These are phyloP conservation scores for Elsinoe ampelina DNA, from an alignment of 2,329 filamentous ascomycete species.

Conservation along the genomic window DNA sequence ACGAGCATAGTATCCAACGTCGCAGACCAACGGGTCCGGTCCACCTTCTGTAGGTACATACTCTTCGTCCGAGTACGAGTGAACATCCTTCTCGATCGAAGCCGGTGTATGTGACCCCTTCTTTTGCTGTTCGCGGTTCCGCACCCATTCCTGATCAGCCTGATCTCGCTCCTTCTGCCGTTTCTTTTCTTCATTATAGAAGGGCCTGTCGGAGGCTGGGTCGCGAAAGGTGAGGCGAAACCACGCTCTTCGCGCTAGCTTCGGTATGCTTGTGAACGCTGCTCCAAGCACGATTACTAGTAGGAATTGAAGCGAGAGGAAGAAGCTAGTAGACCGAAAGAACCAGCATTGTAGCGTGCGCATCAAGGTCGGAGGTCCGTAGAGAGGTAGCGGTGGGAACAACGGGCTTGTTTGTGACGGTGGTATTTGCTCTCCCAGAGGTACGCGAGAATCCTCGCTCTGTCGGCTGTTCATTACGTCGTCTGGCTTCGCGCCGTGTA, in stretches of 20 bases:
- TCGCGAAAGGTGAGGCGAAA: conserved; percentile 50
- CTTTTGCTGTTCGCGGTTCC: conserved; percentile 29
- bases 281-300: conserved; percentile 66
- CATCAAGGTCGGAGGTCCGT: conserved; percentile 62
- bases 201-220: conserved; percentile 53
- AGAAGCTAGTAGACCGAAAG: conserved; percentile 60
- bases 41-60: conserved; percentile 72
- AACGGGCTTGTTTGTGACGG: conserved; percentile 66
- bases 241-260: conserved; percentile 41
- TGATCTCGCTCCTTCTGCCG: conserved; percentile 49
- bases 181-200: conserved; percentile 61
- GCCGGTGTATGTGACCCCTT: conserved; percentile 38
- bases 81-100: conserved; percentile 30
- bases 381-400: conserved; percentile 76
- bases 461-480: conserved; percentile 33
- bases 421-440: conserved; percentile 40
- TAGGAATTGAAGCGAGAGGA: conserved; percentile 71
- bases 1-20: conserved; percentile 77
- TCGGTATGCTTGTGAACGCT: conserved; percentile 56
- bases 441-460: conserved; percentile 34
- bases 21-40: conserved; percentile 65
- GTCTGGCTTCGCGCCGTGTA: conserved; percentile 28
- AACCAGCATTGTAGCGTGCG: conserved; percentile 55
- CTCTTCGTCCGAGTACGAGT: conserved; percentile 38
- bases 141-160: conserved; percentile 53